Evolutionary conservation across 768 basidiomycete genomes (phyloP), one percentile per base, ranked within the genome.

Genomic region (Leccinum rimulosum): DNA sequence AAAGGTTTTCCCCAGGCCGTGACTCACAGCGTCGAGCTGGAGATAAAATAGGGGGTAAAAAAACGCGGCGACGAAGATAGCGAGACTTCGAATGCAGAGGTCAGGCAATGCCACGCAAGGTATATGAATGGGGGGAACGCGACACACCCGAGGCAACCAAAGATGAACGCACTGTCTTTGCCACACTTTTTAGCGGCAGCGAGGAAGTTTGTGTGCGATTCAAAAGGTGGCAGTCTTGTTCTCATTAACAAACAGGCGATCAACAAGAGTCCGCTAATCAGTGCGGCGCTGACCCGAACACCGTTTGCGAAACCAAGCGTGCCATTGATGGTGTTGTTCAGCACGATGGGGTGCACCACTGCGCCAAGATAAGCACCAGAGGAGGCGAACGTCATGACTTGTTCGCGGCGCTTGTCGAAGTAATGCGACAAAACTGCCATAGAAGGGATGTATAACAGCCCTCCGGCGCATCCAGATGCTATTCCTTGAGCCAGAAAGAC

Each of bases 1-100:
- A n/a, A 87, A 72, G 6, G 68, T 70, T 3, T 75, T 70, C 31
- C 74, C 70, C 17, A 84, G 70, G 1, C 78, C 79, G 50, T 82
- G 81, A 53, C 73, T 74, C 22, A 81, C 75, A 1, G 84, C 76
- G 49, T 82, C 76, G 15, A 86, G 72, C 61, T 87, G 86, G 25
- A 87, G 70, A 65, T 84, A 87, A 71, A 84, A 86, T 28, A 84
- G 72, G 1, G 84, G 83, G 57, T 80, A 82, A 64, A 79, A 85
- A 40, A 84, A 68, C 1, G 79, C 82, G 4, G 75, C 60, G 22
- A 78, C 66, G 25, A 74, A 75, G 33, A 78, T 58, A 9, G 66
- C 27, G 43, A 73, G 60, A 4, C 71, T 74, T 17, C 17, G n/a
- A 9, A 15, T 1, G 5, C 30, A 4, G 1, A 35, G 25, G 55